These are phyloP conservation scores for Globisporangium orthogonon DNA, from an alignment of 352 stramenopile species.

Conservation along the genomic window DNA sequence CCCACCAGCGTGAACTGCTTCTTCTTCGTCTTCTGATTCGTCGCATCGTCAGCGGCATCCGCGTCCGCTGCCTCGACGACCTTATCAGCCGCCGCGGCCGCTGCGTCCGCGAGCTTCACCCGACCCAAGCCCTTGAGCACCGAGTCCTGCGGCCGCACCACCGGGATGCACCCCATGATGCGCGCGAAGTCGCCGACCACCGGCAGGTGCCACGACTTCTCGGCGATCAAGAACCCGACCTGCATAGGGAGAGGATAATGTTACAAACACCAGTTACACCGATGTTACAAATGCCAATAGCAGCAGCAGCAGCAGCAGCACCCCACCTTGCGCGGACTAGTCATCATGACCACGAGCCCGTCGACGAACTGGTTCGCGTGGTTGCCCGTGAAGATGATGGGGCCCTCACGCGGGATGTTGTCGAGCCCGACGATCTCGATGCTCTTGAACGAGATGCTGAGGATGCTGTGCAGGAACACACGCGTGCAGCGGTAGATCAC, in stretches of 20 bases:
- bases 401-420: conserved; percentile 94
- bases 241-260: conserved; percentile 1
- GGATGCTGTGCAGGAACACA: conserved; percentile 96
- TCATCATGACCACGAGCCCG: conserved; percentile 94
- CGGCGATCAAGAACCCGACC: conserved; percentile 96
- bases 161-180: conserved; percentile 94
- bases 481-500: conserved; percentile 74
- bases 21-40: conserved; percentile 13
- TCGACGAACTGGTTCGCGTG: conserved; percentile 99
- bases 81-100: conserved; percentile 18
- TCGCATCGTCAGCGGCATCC: neutral
- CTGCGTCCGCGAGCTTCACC: conserved; percentile 45
- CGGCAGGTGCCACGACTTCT: conserved; percentile 93
- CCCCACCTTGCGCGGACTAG: conserved; percentile 85
- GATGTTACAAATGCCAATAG: neutral
- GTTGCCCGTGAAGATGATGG: conserved; percentile 97
- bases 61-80: conserved; percentile 11
- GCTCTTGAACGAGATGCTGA: conserved; percentile 97
- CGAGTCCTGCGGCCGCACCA: conserved; percentile 94
- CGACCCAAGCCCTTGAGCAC: conserved; percentile 62
- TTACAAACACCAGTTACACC: neutral
- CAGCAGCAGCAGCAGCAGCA: neutral
- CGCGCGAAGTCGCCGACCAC: conserved; percentile 94
- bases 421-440: conserved; percentile 95
- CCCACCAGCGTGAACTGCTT: conserved; percentile 44